Evolutionary conservation across 371 early-diverging fungal species (phyloP).

Genomic region (Mortierella sp.): DNA sequence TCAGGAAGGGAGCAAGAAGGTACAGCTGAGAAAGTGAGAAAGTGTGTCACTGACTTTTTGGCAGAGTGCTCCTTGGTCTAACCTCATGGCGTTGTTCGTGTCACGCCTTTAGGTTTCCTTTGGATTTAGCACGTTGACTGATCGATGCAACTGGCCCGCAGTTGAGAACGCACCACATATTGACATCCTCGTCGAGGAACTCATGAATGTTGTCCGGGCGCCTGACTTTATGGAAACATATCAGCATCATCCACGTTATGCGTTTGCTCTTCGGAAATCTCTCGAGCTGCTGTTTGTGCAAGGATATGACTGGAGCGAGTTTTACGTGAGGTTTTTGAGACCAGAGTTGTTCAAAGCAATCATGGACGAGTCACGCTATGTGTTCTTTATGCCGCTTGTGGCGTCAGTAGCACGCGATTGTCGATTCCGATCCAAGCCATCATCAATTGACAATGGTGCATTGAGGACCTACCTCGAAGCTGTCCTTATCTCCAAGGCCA

Average conservation of each 20-base stretch:
- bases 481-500: too few relatives aligned
- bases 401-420: conserved; percentile 22
- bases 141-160: conserved; percentile 29
- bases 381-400: conserved; percentile 30
- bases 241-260: conserved; percentile 3
- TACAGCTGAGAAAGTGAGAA: conserved; percentile 2
- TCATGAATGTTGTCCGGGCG: conserved; percentile 13
- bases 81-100: not conserved
- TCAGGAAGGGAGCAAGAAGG: conserved; percentile 22
- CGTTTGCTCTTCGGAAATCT: conserved; percentile 27
- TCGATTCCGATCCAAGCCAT: too few relatives aligned
- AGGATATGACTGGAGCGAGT: conserved; percentile 35
- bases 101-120: conserved; percentile 3
- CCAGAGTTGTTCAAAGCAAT: conserved; percentile 23
- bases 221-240: conserved; percentile 16
- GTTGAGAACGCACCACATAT: conserved; percentile 27
- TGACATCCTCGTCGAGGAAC: conserved; percentile 23
- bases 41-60: too few relatives aligned
- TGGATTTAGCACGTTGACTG: conserved; percentile 21
- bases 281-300: conserved; percentile 40
- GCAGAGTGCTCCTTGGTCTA: not conserved
- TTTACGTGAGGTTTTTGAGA: conserved; percentile 29
- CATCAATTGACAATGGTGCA: too few relatives aligned
- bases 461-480: too few relatives aligned
- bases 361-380: conserved; percentile 11